Conservation (phyloP, 1,284 basidiomycete species). For the Coniophora puteana region DNA sequence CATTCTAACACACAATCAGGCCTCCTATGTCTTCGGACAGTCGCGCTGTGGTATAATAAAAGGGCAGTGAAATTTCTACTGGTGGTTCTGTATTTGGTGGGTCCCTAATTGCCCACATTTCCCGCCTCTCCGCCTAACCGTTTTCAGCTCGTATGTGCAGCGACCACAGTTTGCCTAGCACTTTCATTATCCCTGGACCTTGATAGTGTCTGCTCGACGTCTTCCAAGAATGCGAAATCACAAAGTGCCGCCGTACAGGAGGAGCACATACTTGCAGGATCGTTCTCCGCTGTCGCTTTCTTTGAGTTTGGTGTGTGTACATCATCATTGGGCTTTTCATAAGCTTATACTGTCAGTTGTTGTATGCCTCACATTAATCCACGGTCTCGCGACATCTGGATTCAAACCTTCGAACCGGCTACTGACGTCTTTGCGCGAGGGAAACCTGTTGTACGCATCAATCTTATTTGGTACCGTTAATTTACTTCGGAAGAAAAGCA, state of each 20-base stretch:
- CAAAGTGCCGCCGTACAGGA: too few species aligned
- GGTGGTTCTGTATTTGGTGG: constrained; percentile 3
- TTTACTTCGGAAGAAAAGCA: background rate
- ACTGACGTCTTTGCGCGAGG: constrained; percentile 1
- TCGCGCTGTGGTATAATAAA: constrained; percentile 8
- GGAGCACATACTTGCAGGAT: constrained; percentile 3
- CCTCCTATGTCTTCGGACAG: constrained; percentile 9
- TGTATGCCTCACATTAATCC: too few species aligned
- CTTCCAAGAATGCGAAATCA: background rate
- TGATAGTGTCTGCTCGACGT: constrained; percentile 1
- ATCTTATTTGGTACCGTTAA: constrained; percentile 4
- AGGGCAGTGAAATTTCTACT: constrained; percentile 1
- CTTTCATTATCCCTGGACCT: constrained; percentile 4
- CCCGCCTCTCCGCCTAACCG: background rate
- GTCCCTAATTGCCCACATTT: background rate
- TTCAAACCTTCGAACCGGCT: too few species aligned
- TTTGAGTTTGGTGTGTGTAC: constrained; percentile 9
- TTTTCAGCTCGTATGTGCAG: constrained; percentile 1
- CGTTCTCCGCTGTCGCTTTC: constrained; percentile 3
- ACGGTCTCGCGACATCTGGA: too few species aligned
- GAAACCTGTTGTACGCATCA: constrained; percentile 7
- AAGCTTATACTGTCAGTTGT: too few species aligned
- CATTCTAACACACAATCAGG: too few species aligned
- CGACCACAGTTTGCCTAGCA: constrained; percentile 4
- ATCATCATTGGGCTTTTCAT: too few species aligned